phyloP scores from a whole-genome alignment of 2,329 filamentous ascomycete species.

The Mycosphaerelloides madeirae region DNA sequence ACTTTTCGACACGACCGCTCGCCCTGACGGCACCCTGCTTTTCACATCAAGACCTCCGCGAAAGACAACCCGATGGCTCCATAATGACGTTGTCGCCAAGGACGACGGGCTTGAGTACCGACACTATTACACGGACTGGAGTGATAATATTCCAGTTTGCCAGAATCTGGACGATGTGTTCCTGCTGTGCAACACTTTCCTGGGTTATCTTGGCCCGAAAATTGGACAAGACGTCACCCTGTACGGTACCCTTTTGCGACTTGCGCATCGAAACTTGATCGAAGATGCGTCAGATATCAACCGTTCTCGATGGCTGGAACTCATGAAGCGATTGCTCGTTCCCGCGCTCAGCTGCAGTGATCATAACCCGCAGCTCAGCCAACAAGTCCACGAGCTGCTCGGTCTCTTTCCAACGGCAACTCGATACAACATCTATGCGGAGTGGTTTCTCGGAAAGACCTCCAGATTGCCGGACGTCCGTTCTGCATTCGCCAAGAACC shows the following conservation, averaged over 20 bases:
- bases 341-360: slow-evolving; percentile 83
- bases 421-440: slow-evolving; percentile 84
- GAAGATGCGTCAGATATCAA: slow-evolving; percentile 69
- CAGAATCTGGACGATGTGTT: slow-evolving; percentile 89
- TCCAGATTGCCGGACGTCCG: slow-evolving; percentile 74
- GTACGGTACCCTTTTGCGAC: slow-evolving; percentile 75
- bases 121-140: slow-evolving; percentile 98
- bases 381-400: slow-evolving; percentile 80
- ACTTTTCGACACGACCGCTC: slow-evolving; percentile 60
- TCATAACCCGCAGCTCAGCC: slow-evolving; percentile 75
- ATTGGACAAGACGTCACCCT: slow-evolving; percentile 79
- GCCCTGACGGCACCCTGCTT: slow-evolving; percentile 61
- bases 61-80: slow-evolving; percentile 75
- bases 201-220: slow-evolving; percentile 81
- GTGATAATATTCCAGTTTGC: slow-evolving; percentile 86
- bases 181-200: slow-evolving; percentile 73
- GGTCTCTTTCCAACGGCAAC: slow-evolving; percentile 69
- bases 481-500: slow-evolving; percentile 70
- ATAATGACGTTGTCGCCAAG: slow-evolving; percentile 70
- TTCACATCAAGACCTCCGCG: slow-evolving; percentile 51
- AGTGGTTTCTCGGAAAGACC: slow-evolving; percentile 76
- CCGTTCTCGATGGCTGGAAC: slow-evolving; percentile 71
- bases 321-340: slow-evolving; percentile 78
- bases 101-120: slow-evolving; percentile 71
- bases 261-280: slow-evolving; percentile 70